Evolutionary conservation across 2,329 filamentous ascomycete species (phyloP), one percentile per base, ranked within the genome.

Genomic region (Phialemoniopsis sp.): DNA sequence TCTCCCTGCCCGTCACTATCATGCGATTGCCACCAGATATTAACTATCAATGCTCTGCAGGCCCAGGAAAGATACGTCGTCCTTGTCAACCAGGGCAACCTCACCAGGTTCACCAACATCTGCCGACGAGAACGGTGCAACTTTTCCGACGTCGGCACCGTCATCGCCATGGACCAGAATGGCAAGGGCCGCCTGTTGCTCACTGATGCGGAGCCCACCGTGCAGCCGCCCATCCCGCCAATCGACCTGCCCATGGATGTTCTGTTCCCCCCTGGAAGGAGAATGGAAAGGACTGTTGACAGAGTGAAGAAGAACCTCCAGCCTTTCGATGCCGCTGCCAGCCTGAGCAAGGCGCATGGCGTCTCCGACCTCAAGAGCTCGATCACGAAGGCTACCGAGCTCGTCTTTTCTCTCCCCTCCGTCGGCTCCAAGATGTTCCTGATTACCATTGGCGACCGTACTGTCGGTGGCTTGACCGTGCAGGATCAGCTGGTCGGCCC

Each of bases 361-460:
- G 55, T 78, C 26, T 26, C 21, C 10, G 21, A 10, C 21, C 21
- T 26, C 6, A 26, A 26, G 21, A 10, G 10, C 10, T 26, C 21
- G 10, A 55, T 80, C 21, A 64, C 60, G 18, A 68, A 90, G 60
- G 89, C 91, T 13, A 79, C 88, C 1, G 80, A 89, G 51, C 74
- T 89, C 45, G 89, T 97, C 3, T 80, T 97, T 39, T 80, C 80
- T 36, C 72, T 97, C 38, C 91, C 93, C 15, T 79, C 90, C 2
- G 93, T 97, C 16, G 91, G 89, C n/a, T 96, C 90, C 16, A 97
- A 97, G 66, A 89, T 85, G 16, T 98, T 97, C 70, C 73, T 98
- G 29, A 96, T 98, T 56, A 97, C 93, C 2, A 98, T 97, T 49
- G 90, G 87, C 36, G 93, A 97, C 62, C 80, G 93, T 46, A 89